These are phyloP conservation scores for Leccinum cinnamomeum DNA, from an alignment of 1,284 basidiomycete genomes.

Conservation along the genomic window DNA sequence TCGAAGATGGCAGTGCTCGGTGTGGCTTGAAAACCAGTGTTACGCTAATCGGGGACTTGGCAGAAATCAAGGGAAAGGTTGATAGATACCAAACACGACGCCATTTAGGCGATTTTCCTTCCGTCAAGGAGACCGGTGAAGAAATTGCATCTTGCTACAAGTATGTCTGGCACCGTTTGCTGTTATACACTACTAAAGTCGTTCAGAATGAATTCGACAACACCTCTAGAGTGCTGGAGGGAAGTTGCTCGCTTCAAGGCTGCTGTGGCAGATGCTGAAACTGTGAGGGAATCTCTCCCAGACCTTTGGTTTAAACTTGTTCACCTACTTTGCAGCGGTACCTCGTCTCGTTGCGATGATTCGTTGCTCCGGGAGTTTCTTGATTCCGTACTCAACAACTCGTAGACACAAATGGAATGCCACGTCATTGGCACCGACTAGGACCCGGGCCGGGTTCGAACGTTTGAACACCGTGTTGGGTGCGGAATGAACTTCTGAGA, in stretches of 20 bases:
- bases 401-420: slow-evolving; percentile 4
- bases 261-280: slow-evolving; percentile 67
- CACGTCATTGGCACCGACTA: not conserved
- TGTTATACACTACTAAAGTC: slow-evolving; percentile 8
- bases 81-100: slow-evolving; percentile 67
- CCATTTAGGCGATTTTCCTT: slow-evolving; percentile 54
- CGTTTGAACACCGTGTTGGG: not conserved
- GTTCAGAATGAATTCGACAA: slow-evolving; percentile 55
- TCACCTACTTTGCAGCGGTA: slow-evolving; percentile 27
- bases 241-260: slow-evolving; percentile 74
- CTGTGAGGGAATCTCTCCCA: slow-evolving; percentile 39
- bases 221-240: slow-evolving; percentile 74
- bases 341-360: slow-evolving; percentile 32
- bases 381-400: not conserved
- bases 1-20: slow-evolving; percentile 34
- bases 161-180: slow-evolving; percentile 38
- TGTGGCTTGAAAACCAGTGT: slow-evolving; percentile 60
- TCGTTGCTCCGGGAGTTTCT: not conserved
- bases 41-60: slow-evolving; percentile 66
- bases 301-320: slow-evolving; percentile 5
- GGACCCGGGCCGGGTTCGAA: not conserved
- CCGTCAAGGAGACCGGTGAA: slow-evolving; percentile 57
- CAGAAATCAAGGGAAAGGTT: slow-evolving; percentile 68
- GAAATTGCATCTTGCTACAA: slow-evolving; percentile 72
- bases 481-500: not conserved